phyloP scores from a whole-genome alignment of 2,329 filamentous ascomycete genomes.

The Incumbomyces delicatus region DNA sequence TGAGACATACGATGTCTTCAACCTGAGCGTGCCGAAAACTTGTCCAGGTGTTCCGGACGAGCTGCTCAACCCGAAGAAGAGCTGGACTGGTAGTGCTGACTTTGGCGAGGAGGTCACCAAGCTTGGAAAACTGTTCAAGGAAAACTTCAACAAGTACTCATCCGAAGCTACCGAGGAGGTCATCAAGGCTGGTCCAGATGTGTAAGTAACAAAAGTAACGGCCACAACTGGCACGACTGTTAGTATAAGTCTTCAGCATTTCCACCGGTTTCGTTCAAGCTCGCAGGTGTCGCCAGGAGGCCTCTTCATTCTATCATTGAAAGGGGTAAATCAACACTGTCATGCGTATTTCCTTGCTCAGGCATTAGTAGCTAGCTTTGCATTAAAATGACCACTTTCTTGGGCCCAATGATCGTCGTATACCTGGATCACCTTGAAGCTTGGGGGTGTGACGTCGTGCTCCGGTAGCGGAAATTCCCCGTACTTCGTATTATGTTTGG shows the following conservation, averaged over 20 bases:
- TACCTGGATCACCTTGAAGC: no score
- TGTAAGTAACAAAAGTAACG: constrained; percentile 11
- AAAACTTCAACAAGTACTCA: constrained; percentile 97
- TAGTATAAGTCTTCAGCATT: not conserved
- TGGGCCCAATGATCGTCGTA: no score
- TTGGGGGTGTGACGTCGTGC: no score
- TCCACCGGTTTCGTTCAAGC: not conserved
- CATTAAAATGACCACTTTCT: no score
- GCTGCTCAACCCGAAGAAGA: constrained; percentile 86
- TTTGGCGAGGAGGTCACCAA: constrained; percentile 86
- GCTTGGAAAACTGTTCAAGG: constrained; percentile 77
- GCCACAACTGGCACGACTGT: no score
- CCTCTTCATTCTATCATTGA: no score
- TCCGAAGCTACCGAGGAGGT: constrained; percentile 73
- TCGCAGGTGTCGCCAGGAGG: no score
- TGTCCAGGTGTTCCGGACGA: constrained; percentile 84
- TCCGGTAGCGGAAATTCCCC: no score
- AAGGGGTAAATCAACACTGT: no score
- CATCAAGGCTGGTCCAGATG: constrained; percentile 43
- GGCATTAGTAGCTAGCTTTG: no score
- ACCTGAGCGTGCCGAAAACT: constrained; percentile 85
- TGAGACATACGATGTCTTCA: constrained; percentile 94
- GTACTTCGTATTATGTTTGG: no score
- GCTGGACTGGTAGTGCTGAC: constrained; percentile 74
- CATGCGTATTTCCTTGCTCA: no score